These are phyloP conservation scores for Colletotrichum siamense DNA, from an alignment of 2,329 filamentous ascomycete genomes.

Conservation along the genomic window DNA sequence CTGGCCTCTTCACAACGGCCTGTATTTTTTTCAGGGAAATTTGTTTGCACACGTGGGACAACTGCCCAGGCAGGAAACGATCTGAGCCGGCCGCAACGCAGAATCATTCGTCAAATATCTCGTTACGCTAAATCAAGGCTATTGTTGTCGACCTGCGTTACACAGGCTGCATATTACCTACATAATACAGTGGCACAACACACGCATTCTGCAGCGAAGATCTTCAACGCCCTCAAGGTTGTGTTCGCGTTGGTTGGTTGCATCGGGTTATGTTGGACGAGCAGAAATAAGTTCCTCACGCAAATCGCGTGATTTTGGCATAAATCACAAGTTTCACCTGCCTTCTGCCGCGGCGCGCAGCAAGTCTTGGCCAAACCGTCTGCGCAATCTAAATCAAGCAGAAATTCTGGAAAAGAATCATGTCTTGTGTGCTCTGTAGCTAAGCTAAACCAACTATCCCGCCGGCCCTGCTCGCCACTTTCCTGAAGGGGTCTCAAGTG, in stretches of 20 bases:
- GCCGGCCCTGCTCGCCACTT: neutral
- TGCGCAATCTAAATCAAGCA: neutral
- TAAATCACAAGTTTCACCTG: neutral
- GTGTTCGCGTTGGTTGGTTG: neutral
- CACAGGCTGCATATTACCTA: neutral
- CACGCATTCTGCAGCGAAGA: neutral
- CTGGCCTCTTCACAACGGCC: neutral
- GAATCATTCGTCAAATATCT: neutral
- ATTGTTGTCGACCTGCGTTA: neutral
- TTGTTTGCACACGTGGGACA: neutral
- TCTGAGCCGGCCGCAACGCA: neutral
- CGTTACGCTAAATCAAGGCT: neutral
- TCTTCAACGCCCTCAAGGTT: neutral
- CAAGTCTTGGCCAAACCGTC: neutral
- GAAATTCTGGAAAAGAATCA: neutral
- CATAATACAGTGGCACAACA: neutral
- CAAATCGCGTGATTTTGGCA: neutral
- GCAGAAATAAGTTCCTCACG: neutral
- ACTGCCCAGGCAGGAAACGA: neutral
- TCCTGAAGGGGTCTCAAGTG: neutral
- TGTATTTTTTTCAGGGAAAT: accelerated
- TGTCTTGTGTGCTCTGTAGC: neutral
- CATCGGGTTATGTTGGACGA: neutral
- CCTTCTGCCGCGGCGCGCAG: neutral
- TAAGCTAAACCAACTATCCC: neutral